Evolutionary conservation across 78 protist genomes (phyloP), one percentile per base, ranked within the genome.

Genomic region (slime mould (Dictyostelium discoideum)): DNA sequence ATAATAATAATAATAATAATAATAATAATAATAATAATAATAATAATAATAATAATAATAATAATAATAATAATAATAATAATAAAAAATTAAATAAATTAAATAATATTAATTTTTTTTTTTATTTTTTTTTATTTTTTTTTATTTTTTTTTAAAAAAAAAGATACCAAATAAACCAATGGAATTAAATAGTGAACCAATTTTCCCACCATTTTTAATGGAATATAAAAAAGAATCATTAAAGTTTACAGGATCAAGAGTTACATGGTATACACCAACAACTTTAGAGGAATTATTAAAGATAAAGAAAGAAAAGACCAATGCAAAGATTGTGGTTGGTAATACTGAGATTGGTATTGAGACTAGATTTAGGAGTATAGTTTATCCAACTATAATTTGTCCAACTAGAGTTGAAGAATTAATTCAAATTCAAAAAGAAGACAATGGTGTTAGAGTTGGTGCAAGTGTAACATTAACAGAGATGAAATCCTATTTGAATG

Each of bases 281-380:
- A 32, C 97, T 20, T 95, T 97, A 8, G 32, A 26, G 5, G 96
- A 95, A 39, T 42, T 96, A 78, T 85, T 95, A 16, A 44, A 40
- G 22, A 32, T 88, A 29, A 84, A 85, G 67, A 48, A 18, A 5
- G 63, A n/a, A 16, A 42, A 86, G 6, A 86, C 74, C 13, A 77
- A 69, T 4, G 98, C 97, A n/a, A 84, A 86, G 57, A n/a, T 98
- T 54, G 98, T 98, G 32, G 84, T 84, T 69, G 99, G 99, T 50
- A 96, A 93, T 87, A 96, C 99, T 14, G 98, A 97, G 78, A 18
- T 97, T 29, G 98, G 96, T 50, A 93, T 97, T 67, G 98, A 97
- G 80, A 54, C 84, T 44, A 94, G 93, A 88, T 88, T 97, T 84
- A 87, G 94, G 87, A 84, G 79, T 67, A 6, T 82, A 22, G 67